These are phyloP conservation scores for Nicotiana tabacum DNA, from an alignment of 257 asterid genomes.

Conservation along the genomic window DNA sequence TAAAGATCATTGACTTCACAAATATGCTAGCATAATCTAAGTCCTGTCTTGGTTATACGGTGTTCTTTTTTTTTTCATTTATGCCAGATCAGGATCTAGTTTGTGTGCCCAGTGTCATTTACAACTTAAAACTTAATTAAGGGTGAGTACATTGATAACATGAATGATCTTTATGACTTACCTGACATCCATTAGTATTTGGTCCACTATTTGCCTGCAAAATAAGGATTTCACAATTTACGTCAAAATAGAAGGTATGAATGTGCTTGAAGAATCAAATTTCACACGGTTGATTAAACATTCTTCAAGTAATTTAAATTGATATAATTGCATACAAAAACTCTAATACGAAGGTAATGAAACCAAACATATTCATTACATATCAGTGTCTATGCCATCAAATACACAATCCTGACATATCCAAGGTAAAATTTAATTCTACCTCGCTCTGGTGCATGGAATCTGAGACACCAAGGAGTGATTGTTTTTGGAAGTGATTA, in stretches of 20 bases:
- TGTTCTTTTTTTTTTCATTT: not conserved
- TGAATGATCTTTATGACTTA: constrained; percentile 23
- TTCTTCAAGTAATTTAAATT: not conserved
- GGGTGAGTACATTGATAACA: not conserved
- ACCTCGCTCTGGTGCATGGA: not conserved
- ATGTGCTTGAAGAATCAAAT: not conserved
- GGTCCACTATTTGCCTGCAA: constrained; percentile 96
- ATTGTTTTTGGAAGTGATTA: not conserved
- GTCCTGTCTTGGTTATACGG: not conserved
- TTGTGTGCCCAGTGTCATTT: not conserved
- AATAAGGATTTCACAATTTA: constrained; percentile 7
- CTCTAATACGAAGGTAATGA: not conserved
- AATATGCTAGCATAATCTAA: not conserved
- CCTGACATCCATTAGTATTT: constrained; percentile 89
- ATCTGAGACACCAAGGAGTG: not conserved
- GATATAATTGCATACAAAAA: not conserved
- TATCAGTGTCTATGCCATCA: not conserved
- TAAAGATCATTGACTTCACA: not conserved
- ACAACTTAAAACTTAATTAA: not conserved
- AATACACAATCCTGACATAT: not conserved
- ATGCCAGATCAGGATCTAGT: not conserved
- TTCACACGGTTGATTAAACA: not conserved
- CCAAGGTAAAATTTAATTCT: not conserved
- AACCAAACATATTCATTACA: not conserved
- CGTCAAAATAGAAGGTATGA: not conserved